phyloP scores from a whole-genome alignment of 495 filamentous ascomycete species.

The Penicillium malachiteum region DNA sequence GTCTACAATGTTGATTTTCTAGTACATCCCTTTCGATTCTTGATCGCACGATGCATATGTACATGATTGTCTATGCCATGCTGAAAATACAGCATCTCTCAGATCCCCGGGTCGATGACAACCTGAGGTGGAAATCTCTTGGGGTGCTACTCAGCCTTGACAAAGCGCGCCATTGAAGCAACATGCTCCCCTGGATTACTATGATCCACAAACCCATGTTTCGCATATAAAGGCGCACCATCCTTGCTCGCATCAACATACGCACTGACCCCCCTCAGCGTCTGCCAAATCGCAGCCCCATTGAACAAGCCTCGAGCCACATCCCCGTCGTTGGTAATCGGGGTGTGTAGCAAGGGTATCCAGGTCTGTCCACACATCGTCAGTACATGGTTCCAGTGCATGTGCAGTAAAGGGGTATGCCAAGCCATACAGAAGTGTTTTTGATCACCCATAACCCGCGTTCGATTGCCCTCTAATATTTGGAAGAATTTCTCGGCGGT shows the following conservation, averaged over 20 bases:
- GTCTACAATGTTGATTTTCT: too few relatives aligned
- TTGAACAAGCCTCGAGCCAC: conserved; percentile 46
- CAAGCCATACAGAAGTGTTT: conserved; percentile 24
- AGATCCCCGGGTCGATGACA: too few relatives aligned
- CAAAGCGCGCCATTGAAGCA: conserved; percentile 17
- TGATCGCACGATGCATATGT: too few relatives aligned
- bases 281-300: conserved; percentile 52
- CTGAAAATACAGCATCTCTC: too few relatives aligned
- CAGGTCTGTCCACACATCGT: conserved; percentile 31
- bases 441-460: conserved; percentile 25
- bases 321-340: conserved; percentile 47
- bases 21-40: too few relatives aligned
- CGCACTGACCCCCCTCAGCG: conserved; percentile 22
- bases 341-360: conserved; percentile 52
- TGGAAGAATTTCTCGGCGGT: conserved; percentile 20
- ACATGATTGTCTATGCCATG: too few relatives aligned
- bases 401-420: not conserved
- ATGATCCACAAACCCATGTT: conserved; percentile 32
- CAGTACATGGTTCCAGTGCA: not conserved
- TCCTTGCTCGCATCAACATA: conserved; percentile 36
- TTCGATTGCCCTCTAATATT: conserved; percentile 14
- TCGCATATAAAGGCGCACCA: conserved; percentile 28
- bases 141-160: not conserved
- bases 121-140: too few relatives aligned
- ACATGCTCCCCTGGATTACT: conserved; percentile 14